Conservation (phyloP, 2,329 filamentous ascomycete genomes). For the Phoma sp. region DNA sequence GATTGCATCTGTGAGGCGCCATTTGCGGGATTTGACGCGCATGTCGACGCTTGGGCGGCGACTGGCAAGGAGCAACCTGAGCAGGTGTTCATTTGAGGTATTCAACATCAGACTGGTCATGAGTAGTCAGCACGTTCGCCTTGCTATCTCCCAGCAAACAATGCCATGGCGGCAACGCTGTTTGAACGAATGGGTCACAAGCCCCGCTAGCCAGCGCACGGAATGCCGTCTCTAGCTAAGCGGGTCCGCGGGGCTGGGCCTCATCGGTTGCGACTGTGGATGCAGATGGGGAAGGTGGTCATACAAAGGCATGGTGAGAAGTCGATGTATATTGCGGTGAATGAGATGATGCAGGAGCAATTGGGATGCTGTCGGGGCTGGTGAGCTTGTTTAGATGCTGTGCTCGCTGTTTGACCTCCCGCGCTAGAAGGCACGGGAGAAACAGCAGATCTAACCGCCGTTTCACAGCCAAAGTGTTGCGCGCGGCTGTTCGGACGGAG, state of each 20-base stretch:
- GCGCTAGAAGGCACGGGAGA: slow-evolving; percentile 7
- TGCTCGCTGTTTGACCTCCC: neutral
- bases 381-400: neutral
- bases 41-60: neutral
- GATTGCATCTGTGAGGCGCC: neutral
- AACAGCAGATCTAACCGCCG: slow-evolving; percentile 6
- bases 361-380: no score
- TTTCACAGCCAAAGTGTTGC: slow-evolving; percentile 2
- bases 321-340: neutral
- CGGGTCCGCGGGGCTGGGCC: slow-evolving; percentile 4
- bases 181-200: slow-evolving; percentile 3
- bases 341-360: neutral
- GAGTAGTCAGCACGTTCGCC: neutral
- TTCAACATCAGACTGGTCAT: neutral
- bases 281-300: slow-evolving; percentile 9
- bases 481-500: slow-evolving; percentile 12
- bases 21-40: slow-evolving; percentile 15
- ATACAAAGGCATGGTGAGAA: neutral
- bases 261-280: neutral
- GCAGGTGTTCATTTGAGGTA: neutral
- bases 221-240: neutral
- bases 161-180: neutral
- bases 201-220: neutral
- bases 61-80: neutral
- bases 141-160: neutral